These are phyloP conservation scores for Wickerhamiella nectarea DNA, from an alignment of 805 yeast genomes.

Conservation along the genomic window DNA sequence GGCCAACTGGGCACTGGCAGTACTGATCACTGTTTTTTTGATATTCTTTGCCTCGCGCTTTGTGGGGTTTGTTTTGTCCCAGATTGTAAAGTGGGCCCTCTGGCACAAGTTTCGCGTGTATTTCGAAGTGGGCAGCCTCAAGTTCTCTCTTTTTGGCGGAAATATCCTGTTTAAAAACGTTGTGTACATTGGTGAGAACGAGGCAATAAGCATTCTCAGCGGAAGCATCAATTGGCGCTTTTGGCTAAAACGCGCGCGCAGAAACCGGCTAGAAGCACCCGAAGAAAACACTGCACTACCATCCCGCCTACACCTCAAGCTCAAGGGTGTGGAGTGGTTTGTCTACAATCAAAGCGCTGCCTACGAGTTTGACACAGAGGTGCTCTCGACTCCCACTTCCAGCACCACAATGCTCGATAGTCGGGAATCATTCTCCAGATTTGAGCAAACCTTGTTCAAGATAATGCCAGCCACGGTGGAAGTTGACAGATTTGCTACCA, in stretches of 20 bases:
- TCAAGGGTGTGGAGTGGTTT: slow-evolving; percentile 74
- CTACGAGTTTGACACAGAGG: slow-evolving; percentile 43
- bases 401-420: slow-evolving; percentile 15
- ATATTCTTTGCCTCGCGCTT: slow-evolving; percentile 67
- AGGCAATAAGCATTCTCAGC: slow-evolving; percentile 53
- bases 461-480: slow-evolving; percentile 48
- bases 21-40: slow-evolving; percentile 46
- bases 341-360: slow-evolving; percentile 68
- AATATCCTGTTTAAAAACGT: slow-evolving; percentile 65
- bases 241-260: slow-evolving; percentile 46
- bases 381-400: slow-evolving; percentile 17
- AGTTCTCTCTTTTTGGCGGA: slow-evolving; percentile 72
- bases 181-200: slow-evolving; percentile 58
- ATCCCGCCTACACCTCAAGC: slow-evolving; percentile 39
- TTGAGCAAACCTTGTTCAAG: slow-evolving; percentile 16
- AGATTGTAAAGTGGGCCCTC: slow-evolving; percentile 36
- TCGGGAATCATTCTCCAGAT: slow-evolving; percentile 5
- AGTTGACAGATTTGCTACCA: slow-evolving; percentile 45
- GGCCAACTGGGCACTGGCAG: slow-evolving; percentile 65
- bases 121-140: slow-evolving; percentile 56
- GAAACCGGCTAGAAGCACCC: slow-evolving; percentile 16
- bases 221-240: slow-evolving; percentile 81
- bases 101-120: slow-evolving; percentile 53
- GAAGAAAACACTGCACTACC: slow-evolving; percentile 38
- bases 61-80: slow-evolving; percentile 46